A percentile compares a stretch with the other conserved stretches of the same genome.
These are phyloP conservation scores for Solanum tarijense DNA, from an alignment of 257 asterid species.

Conservation along the genomic window DNA sequence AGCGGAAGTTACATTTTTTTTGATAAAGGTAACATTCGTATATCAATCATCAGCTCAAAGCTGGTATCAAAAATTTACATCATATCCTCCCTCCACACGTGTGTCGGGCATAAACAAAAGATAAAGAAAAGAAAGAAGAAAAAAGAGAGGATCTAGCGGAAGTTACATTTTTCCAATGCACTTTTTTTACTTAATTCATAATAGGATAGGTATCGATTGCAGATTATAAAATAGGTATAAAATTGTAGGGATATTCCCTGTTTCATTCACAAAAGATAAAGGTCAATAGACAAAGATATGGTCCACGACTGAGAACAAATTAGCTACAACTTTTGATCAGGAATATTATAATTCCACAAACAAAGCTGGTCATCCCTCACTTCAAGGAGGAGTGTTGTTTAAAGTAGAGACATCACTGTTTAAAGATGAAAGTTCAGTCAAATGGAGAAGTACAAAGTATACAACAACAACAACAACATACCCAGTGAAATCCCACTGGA, in stretches of 20 bases:
- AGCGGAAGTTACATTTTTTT: neutral
- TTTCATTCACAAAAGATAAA: neutral
- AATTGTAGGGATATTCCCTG: neutral
- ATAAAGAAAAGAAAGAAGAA: no score
- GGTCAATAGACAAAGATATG: neutral
- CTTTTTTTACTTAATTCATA: neutral
- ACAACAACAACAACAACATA: no score
- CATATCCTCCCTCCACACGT: no score
- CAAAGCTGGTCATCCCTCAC: neutral
- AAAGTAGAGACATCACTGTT: neutral
- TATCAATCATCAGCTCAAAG: no score
- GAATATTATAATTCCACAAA: neutral
- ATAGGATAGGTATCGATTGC: neutral
- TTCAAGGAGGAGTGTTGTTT: neutral
- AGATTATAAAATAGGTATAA: neutral
- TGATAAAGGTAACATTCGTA: no score
- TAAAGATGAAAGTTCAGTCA: neutral
- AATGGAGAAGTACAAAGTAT: neutral
- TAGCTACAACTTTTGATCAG: neutral
- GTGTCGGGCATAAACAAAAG: no score
- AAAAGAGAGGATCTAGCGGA: no score
- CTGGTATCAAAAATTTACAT: no score
- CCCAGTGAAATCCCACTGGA: no score
- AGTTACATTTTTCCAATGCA: neutral
- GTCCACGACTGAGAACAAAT: neutral